phyloP scores from a whole-genome alignment of 2,329 filamentous ascomycete species.

The Aspergillus fijiensis region DNA sequence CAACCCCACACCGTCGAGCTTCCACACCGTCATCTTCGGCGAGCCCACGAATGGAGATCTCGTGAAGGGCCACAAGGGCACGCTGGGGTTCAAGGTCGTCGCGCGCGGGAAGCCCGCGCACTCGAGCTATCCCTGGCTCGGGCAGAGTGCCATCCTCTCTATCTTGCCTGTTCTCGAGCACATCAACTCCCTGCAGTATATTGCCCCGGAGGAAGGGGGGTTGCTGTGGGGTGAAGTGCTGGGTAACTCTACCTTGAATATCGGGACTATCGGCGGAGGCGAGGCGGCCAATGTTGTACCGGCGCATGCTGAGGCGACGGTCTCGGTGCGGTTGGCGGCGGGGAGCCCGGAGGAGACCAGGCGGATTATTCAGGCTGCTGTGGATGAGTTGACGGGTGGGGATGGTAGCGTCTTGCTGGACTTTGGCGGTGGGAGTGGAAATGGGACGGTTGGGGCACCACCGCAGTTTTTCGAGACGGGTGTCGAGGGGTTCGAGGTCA shows the following conservation, averaged over 20 bases:
- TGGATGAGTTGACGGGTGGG: constrained; percentile 53
- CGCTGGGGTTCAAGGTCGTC: constrained; percentile 64
- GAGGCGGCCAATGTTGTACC: constrained; percentile 88
- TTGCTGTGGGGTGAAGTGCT: constrained; percentile 75
- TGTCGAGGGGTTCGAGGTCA: constrained; percentile 81
- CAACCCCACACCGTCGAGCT: constrained; percentile 43
- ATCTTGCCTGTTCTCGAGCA: constrained; percentile 70
- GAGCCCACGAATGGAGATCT: constrained; percentile 90
- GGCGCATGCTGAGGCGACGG: constrained; percentile 68
- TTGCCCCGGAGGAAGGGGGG: constrained; percentile 50
- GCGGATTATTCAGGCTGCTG: constrained; percentile 54
- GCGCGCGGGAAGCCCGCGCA: constrained; percentile 78
- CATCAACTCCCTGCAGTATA: constrained; percentile 59
- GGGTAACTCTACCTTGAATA: constrained; percentile 85
- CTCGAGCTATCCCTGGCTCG: constrained; percentile 89
- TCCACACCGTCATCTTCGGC: constrained; percentile 79
- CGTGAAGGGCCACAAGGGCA: constrained; percentile 89
- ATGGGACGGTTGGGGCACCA: constrained; percentile 61
- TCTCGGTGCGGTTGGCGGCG: constrained; percentile 49
- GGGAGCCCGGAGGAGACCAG: constrained; percentile 61
- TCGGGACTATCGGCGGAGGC: constrained; percentile 75
- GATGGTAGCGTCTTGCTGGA: constrained; percentile 56
- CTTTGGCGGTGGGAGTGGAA: constrained; percentile 44
- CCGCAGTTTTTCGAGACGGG: constrained; percentile 77
- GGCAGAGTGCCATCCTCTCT: constrained; percentile 78